Evolutionary conservation across 192 early-diverging fungal species (phyloP).

Genomic region (Coemansia aciculifera): DNA sequence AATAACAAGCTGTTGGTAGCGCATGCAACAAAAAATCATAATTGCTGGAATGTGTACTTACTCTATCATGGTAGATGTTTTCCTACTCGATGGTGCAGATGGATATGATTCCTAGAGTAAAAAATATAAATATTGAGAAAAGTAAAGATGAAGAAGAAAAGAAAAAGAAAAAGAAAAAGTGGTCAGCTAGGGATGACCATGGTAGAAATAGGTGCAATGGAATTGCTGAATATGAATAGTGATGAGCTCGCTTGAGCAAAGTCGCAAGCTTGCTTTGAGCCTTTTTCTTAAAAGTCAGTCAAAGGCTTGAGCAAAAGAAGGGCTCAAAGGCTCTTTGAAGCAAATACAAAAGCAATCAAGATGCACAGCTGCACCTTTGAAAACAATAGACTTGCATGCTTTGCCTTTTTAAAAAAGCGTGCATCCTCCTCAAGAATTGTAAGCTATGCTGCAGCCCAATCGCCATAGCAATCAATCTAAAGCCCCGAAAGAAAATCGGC

Average conservation of each 20-base stretch:
- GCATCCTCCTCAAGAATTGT: conserved; percentile 1
- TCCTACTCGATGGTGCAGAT: neutral
- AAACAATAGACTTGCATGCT: neutral
- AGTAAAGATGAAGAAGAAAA: neutral
- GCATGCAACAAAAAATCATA: neutral
- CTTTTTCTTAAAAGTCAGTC: neutral
- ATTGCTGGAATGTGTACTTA: neutral
- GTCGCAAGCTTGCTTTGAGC: neutral
- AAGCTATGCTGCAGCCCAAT: neutral
- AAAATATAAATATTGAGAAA: neutral
- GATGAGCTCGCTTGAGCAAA: neutral
- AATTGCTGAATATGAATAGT: neutral
- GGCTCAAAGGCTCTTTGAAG: neutral
- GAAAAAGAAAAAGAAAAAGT: neutral
- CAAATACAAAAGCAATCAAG: neutral
- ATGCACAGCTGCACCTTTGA: neutral
- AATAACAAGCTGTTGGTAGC: neutral
- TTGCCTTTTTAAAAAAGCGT: neutral
- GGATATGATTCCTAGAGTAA: neutral
- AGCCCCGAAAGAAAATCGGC: neutral
- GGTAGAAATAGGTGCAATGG: neutral
- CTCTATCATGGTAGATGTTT: neutral
- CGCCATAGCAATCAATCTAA: neutral
- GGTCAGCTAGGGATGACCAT: neutral
- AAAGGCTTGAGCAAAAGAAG: neutral